These are phyloP conservation scores for Punica granatum DNA, from an alignment of 345 rosid species.

Conservation along the genomic window DNA sequence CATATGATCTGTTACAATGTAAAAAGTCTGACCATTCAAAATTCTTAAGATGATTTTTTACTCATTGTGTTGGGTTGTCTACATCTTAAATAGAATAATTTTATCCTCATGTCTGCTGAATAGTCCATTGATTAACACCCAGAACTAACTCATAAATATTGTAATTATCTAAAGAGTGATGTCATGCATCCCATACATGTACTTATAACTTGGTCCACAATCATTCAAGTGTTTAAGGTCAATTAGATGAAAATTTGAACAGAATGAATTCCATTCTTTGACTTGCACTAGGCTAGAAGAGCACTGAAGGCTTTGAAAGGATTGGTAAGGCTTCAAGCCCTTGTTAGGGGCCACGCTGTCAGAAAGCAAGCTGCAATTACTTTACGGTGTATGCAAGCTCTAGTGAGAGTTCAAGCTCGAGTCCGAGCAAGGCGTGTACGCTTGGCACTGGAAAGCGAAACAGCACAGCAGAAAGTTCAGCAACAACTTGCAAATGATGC, in stretches of 20 bases:
- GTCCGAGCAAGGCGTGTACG: slow-evolving; percentile 97
- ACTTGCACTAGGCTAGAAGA: slow-evolving; percentile 76
- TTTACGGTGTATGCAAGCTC: slow-evolving; percentile 99
- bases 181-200: not conserved
- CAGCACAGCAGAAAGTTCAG: slow-evolving; percentile 63
- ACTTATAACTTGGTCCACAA: not conserved
- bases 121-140: not conserved
- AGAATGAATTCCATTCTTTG: not conserved
- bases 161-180: not conserved
- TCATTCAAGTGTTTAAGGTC: not conserved
- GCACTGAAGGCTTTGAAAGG: slow-evolving; percentile 96
- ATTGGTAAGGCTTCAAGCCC: slow-evolving; percentile 96
- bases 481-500: slow-evolving; percentile 75
- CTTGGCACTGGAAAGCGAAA: slow-evolving; percentile 82
- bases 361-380: slow-evolving; percentile 99
- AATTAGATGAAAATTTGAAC: not conserved
- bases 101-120: not conserved
- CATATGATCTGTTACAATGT: not conserved
- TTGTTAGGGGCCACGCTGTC: slow-evolving; percentile 96
- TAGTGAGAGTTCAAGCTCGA: slow-evolving; percentile 99
- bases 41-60: not conserved
- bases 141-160: not conserved
- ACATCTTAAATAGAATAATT: not conserved
- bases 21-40: not conserved
- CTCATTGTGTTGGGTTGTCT: not conserved